Evolutionary conservation across 2,329 filamentous ascomycete species (phyloP).

Genomic region (Phialemoniopsis sp.): DNA sequence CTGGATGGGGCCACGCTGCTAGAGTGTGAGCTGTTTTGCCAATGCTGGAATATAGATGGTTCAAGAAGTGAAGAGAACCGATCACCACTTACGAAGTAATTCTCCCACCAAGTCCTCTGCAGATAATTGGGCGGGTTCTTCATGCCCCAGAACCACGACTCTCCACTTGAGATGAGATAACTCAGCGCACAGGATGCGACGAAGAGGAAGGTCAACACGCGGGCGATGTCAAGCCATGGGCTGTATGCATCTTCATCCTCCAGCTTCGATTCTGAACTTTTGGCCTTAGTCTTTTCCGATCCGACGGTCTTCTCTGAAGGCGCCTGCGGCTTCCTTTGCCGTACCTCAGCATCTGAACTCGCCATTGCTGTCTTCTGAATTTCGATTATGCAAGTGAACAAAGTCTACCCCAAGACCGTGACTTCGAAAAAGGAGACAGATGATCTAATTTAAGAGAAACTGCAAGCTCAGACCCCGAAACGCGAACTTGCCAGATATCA

Average conservation of each 20-base stretch:
- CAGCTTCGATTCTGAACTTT: slow-evolving; percentile 18
- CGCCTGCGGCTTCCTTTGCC: slow-evolving; percentile 6
- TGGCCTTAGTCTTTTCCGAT: slow-evolving; percentile 17
- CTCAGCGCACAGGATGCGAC: slow-evolving; percentile 66
- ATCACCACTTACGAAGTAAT: slow-evolving; percentile 50
- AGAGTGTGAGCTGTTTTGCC: slow-evolving; percentile 20
- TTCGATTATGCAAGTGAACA: not conserved
- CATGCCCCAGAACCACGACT: slow-evolving; percentile 65
- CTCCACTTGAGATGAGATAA: slow-evolving; percentile 70
- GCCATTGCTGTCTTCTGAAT: slow-evolving; percentile 1
- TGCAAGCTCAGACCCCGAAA: too few relatives aligned
- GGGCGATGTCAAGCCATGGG: slow-evolving; percentile 61
- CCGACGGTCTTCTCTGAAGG: slow-evolving; percentile 15
- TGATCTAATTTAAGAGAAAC: not conserved
- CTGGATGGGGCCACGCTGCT: slow-evolving; percentile 53
- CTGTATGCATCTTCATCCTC: slow-evolving; percentile 61
- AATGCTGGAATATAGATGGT: not conserved
- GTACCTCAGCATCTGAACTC: slow-evolving; percentile 6
- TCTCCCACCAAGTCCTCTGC: slow-evolving; percentile 52
- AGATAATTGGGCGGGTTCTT: slow-evolving; percentile 60
- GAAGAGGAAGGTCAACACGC: slow-evolving; percentile 63
- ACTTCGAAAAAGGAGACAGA: too few relatives aligned
- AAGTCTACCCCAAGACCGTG: not conserved
- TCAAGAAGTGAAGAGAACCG: not conserved
- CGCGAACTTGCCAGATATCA: too few relatives aligned